Percentiles rank a stretch among this genome's conserved stretches.
phyloP scores from a whole-genome alignment of 2,329 filamentous ascomycete genomes.

The Fusarium oligoseptatum region DNA sequence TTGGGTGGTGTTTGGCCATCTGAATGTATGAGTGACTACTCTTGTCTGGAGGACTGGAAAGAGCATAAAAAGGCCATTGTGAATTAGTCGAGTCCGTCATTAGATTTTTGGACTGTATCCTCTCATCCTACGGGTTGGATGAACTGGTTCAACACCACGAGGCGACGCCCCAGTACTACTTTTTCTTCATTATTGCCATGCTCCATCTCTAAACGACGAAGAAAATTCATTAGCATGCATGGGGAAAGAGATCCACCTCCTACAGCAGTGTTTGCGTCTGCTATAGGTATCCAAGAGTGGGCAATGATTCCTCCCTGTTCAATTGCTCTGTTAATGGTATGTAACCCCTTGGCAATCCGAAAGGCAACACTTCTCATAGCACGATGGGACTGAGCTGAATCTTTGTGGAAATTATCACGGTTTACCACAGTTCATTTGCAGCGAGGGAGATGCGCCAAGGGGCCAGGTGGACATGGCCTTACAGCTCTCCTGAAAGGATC shows the following conservation, averaged over 20 bases:
- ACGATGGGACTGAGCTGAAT: background rate
- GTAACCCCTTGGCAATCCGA: background rate
- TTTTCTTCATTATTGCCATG: background rate
- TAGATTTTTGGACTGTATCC: background rate
- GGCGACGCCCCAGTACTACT: background rate
- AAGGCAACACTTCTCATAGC: background rate
- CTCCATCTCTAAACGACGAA: background rate
- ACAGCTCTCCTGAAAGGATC: background rate
- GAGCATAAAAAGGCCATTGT: background rate
- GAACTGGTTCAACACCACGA: no score
- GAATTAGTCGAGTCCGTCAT: background rate
- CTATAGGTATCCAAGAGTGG: background rate
- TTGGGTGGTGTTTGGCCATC: background rate
- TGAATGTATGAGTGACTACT: background rate
- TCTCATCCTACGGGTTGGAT: background rate
- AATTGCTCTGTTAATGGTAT: background rate
- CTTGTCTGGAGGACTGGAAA: accelerated
- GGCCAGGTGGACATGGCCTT: background rate
- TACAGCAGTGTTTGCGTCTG: background rate
- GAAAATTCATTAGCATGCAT: no score
- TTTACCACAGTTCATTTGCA: background rate
- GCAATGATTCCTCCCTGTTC: background rate
- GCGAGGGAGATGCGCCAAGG: background rate
- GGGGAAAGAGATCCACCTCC: no score
- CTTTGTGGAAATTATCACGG: background rate